These are phyloP conservation scores for Macrophomina tecta DNA, from an alignment of 2,329 filamentous ascomycete genomes.

Conservation along the genomic window DNA sequence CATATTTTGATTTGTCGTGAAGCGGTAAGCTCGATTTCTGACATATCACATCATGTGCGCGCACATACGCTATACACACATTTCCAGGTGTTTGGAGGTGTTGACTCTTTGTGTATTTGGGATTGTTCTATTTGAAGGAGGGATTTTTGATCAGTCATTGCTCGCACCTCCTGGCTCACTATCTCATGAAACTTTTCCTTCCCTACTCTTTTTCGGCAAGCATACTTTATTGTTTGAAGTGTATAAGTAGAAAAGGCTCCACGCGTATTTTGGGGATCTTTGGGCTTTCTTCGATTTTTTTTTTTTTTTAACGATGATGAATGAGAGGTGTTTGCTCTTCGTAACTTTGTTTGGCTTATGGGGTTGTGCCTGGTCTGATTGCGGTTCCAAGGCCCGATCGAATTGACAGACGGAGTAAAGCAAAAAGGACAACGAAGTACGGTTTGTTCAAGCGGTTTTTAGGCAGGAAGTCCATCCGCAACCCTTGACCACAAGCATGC, in stretches of 20 bases:
- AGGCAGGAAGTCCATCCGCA: no score
- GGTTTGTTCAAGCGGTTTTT: no score
- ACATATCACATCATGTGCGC: slow-evolving; percentile 9
- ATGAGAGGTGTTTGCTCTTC: not conserved
- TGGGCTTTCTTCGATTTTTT: not conserved
- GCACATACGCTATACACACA: slow-evolving; percentile 5
- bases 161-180: not conserved
- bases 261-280: not conserved
- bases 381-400: not conserved
- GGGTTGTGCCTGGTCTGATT: not conserved
- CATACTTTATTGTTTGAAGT: not conserved
- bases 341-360: not conserved
- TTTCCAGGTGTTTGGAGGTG: slow-evolving; percentile 17
- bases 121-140: not conserved
- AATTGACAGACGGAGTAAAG: not conserved
- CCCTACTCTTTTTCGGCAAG: not conserved
- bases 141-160: not conserved
- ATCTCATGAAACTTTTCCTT: not conserved
- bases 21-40: not conserved
- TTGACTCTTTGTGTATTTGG: not conserved
- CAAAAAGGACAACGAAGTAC: no score
- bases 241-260: slow-evolving; percentile 2
- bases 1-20: not conserved
- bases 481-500: no score
- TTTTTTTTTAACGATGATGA: slow-evolving; percentile 9